Evolutionary conservation across 768 basidiomycete species (phyloP).

Genomic region (Pisolithus albus): DNA sequence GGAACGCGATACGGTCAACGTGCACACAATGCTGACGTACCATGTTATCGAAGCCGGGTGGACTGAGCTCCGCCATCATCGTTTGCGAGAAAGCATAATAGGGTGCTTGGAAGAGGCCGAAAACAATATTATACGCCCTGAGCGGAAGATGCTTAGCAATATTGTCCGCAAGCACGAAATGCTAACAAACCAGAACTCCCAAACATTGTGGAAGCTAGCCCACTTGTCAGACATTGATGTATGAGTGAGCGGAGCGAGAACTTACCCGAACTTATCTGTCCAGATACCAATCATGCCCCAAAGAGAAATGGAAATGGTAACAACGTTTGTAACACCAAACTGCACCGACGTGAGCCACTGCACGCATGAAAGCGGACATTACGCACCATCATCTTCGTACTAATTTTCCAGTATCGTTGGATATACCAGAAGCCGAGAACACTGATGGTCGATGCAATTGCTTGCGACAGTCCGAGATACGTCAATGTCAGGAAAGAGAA

Average conservation of each 20-base stretch:
- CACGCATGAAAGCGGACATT: not conserved
- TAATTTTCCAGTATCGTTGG: constrained; percentile 70
- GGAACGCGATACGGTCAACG: not conserved
- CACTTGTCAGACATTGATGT: not conserved
- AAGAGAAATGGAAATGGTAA: constrained; percentile 70
- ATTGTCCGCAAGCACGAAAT: not conserved
- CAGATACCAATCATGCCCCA: constrained; percentile 88
- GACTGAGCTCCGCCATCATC: constrained; percentile 85
- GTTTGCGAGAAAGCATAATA: constrained; percentile 85
- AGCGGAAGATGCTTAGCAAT: not conserved
- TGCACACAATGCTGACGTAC: constrained; percentile 19
- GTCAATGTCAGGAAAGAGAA: constrained; percentile 82
- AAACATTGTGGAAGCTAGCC: constrained; percentile 63
- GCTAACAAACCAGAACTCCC: constrained; percentile 72
- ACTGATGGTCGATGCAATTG: constrained; percentile 64
- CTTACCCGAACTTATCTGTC: constrained; percentile 67
- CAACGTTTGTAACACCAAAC: constrained; percentile 73
- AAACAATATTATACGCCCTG: constrained; percentile 75
- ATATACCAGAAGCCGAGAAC: constrained; percentile 81
- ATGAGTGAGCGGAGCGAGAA: not conserved
- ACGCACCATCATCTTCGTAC: constrained; percentile 73
- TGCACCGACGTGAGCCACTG: constrained; percentile 18
- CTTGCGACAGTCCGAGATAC: constrained; percentile 70
- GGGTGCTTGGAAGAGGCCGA: constrained; percentile 78
- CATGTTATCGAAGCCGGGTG: constrained; percentile 84